Conservation (phyloP, 2,329 filamentous ascomycete species). For the Ophiostoma triangulosporum region DNA sequence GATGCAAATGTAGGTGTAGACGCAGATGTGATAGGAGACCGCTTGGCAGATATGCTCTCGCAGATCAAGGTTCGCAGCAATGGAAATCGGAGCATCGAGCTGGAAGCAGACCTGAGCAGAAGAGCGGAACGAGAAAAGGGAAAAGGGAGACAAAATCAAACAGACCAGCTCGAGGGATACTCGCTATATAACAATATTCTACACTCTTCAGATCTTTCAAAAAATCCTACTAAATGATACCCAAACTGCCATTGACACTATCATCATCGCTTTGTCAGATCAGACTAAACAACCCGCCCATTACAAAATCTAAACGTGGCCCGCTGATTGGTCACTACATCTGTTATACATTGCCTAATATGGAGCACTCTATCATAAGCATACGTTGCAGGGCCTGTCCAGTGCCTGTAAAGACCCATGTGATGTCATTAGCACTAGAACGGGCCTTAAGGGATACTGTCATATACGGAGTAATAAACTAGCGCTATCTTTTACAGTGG, state of each 20-base stretch:
- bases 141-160: background rate
- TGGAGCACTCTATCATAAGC: too few relatives aligned
- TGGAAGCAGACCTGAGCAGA: background rate
- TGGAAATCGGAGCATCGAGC: conserved; percentile 1
- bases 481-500: background rate
- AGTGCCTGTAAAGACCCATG: too few relatives aligned
- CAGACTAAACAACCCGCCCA: background rate
- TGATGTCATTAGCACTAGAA: background rate
- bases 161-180: background rate
- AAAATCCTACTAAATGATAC: too few relatives aligned
- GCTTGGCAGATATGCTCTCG: background rate
- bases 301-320: background rate
- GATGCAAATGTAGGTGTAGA: background rate
- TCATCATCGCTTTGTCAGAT: background rate
- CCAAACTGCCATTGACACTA: background rate
- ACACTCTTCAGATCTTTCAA: background rate
- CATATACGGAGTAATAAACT: background rate
- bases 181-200: background rate
- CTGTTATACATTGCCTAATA: too few relatives aligned
- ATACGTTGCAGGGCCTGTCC: too few relatives aligned
- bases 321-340: background rate
- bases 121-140: background rate
- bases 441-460: background rate
- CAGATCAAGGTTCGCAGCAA: background rate
- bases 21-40: background rate